These are phyloP conservation scores for Podosphaera aphanis DNA, from an alignment of 2,329 filamentous ascomycete genomes.

Conservation along the genomic window DNA sequence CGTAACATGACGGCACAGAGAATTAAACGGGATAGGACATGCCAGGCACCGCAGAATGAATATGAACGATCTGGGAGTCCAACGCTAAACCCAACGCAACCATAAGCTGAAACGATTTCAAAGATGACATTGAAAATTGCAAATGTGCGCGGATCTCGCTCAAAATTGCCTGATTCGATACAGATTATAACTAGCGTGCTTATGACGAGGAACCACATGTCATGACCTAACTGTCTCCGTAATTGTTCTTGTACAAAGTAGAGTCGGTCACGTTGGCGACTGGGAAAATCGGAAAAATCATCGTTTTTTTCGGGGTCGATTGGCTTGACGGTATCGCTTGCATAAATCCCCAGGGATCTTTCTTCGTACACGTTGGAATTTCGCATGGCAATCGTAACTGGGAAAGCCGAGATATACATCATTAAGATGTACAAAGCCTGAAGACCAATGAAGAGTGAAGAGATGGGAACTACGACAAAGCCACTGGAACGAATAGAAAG, in stretches of 20 bases:
- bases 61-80: slow-evolving; percentile 29
- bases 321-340: slow-evolving; percentile 4
- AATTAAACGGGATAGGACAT: slow-evolving; percentile 31
- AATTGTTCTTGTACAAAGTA: slow-evolving; percentile 22
- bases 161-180: slow-evolving; percentile 33
- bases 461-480: slow-evolving; percentile 40
- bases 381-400: slow-evolving; percentile 38
- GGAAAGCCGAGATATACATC: slow-evolving; percentile 44
- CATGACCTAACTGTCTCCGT: slow-evolving; percentile 40
- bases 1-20: slow-evolving; percentile 32
- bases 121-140: slow-evolving; percentile 37
- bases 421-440: slow-evolving; percentile 38
- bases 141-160: slow-evolving; percentile 25
- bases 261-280: not conserved
- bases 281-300: not conserved
- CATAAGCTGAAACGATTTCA: slow-evolving; percentile 33
- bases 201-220: slow-evolving; percentile 41
- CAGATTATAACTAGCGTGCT: slow-evolving; percentile 35
- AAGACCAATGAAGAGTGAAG: slow-evolving; percentile 29
- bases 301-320: not conserved
- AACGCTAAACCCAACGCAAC: slow-evolving; percentile 35
- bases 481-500: slow-evolving; percentile 40
- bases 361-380: slow-evolving; percentile 54
- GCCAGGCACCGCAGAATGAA: slow-evolving; percentile 31
- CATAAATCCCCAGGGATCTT: slow-evolving; percentile 36